phyloP scores from a whole-genome alignment of 345 rosid genomes.

The Murraya koenigii region DNA sequence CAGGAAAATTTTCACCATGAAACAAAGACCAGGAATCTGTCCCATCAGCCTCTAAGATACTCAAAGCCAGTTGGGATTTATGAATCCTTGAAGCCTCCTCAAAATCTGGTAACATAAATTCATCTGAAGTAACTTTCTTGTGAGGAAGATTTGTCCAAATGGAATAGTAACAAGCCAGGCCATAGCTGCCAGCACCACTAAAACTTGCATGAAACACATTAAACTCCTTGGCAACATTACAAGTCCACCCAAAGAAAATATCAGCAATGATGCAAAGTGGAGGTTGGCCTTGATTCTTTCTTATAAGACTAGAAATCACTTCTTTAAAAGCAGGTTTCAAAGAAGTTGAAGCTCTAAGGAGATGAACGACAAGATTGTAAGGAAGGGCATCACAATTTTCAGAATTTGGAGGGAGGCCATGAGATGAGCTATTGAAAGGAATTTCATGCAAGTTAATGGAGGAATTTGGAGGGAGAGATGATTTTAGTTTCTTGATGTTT shows the following conservation, averaged over 20 bases:
- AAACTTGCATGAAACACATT: constrained; percentile 29
- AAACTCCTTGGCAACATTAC: constrained; percentile 17
- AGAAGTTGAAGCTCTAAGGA: constrained; percentile 36
- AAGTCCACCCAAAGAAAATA: neutral
- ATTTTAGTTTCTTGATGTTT: constrained; percentile 30
- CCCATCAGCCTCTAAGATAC: constrained; percentile 43
- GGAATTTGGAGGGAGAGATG: constrained; percentile 35
- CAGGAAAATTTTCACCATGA: constrained; percentile 18
- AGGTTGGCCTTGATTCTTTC: constrained; percentile 9
- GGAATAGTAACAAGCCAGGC: constrained; percentile 28
- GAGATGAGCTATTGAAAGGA: constrained; percentile 35
- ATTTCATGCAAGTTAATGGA: constrained; percentile 39
- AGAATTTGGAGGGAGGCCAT: constrained; percentile 44
- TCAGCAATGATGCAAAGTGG: constrained; percentile 31
- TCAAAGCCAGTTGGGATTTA: constrained; percentile 23
- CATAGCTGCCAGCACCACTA: constrained; percentile 20
- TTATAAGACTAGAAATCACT: constrained; percentile 19
- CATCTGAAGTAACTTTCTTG: neutral
- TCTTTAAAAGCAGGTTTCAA: constrained; percentile 29
- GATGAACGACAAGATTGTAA: constrained; percentile 26
- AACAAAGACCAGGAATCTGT: constrained; percentile 48
- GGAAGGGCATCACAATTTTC: constrained; percentile 45
- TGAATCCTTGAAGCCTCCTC: constrained; percentile 23
- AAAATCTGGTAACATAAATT: constrained; percentile 25
- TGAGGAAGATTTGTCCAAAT: constrained; percentile 25